Conservation (phyloP, 306 rosid species). For the Inga laurina region DNA sequence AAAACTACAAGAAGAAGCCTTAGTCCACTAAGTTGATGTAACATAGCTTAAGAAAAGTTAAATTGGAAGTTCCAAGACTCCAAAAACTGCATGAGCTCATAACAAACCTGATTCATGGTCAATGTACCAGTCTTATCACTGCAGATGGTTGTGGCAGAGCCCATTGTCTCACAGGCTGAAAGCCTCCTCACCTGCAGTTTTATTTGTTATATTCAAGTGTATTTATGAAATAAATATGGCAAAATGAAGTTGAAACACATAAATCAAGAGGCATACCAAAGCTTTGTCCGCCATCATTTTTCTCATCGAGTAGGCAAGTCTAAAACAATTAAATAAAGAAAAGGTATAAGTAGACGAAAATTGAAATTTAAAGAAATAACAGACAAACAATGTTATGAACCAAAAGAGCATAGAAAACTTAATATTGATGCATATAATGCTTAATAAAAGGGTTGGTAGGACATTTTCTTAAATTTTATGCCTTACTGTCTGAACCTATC, state of each 20-base stretch:
- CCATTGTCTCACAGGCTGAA: slow-evolving; percentile 99
- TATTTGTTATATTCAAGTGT: not conserved
- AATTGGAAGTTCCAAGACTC: slow-evolving; percentile 11
- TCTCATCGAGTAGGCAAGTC: slow-evolving; percentile 96
- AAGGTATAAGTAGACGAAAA: slow-evolving; percentile 13
- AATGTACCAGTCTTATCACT: slow-evolving; percentile 99
- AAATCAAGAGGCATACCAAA: slow-evolving; percentile 65
- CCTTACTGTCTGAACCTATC: not conserved
- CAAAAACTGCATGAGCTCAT: slow-evolving; percentile 8
- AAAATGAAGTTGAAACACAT: slow-evolving; percentile 21
- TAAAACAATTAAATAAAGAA: slow-evolving; percentile 34
- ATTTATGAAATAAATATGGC: slow-evolving; percentile 5
- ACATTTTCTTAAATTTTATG: not conserved
- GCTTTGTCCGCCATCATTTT: slow-evolving; percentile 99
- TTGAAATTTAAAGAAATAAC: not conserved
- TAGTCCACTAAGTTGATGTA: not conserved
- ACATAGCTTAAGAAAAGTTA: slow-evolving; percentile 14
- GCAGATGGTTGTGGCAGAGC: slow-evolving; percentile 97
- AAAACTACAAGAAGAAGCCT: not conserved
- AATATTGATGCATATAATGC: not conserved
- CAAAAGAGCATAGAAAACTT: not conserved
- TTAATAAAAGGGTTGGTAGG: slow-evolving; percentile 7
- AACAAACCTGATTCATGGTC: slow-evolving; percentile 74
- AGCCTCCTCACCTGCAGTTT: slow-evolving; percentile 89
- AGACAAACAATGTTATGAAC: not conserved